These are phyloP conservation scores for Stephania japonica DNA, from an alignment of 164 flowering plant species.

Conservation along the genomic window DNA sequence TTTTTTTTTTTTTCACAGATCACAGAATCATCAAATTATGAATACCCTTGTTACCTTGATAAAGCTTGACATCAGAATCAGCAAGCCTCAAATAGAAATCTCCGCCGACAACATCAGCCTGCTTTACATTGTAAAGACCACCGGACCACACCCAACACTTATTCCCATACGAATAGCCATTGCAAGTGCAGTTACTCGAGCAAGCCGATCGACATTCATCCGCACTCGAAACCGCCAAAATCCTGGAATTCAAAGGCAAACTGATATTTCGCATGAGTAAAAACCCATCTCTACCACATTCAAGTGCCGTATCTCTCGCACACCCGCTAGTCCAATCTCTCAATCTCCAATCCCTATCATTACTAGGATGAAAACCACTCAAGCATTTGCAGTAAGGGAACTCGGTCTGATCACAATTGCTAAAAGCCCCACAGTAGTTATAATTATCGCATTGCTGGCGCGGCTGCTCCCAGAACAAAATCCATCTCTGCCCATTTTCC, in stretches of 20 bases:
- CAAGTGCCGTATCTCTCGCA: not conserved
- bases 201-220: not conserved
- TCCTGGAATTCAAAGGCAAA: not conserved
- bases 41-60: not conserved
- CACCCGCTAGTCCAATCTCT: not conserved
- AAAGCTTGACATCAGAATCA: not conserved
- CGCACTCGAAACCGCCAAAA: not conserved
- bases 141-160: not conserved
- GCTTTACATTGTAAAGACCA: not conserved
- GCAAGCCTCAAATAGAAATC: not conserved
- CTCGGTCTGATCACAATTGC: conserved; percentile 5
- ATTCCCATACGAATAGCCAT: not conserved
- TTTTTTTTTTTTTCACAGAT: not conserved
- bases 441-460: conserved; percentile 8
- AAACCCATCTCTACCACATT: conserved; percentile 1
- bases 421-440: conserved; percentile 12
- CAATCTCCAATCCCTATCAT: not conserved
- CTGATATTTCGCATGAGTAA: not conserved
- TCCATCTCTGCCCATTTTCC: not conserved
- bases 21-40: too few relatives aligned
- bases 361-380: not conserved
- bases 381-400: conserved; percentile 4
- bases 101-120: not conserved
- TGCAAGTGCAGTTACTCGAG: not conserved
- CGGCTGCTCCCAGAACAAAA: conserved; percentile 1